phyloP scores from a whole-genome alignment of 371 early-diverging fungal genomes.

The Lichtheimia ornata region DNA sequence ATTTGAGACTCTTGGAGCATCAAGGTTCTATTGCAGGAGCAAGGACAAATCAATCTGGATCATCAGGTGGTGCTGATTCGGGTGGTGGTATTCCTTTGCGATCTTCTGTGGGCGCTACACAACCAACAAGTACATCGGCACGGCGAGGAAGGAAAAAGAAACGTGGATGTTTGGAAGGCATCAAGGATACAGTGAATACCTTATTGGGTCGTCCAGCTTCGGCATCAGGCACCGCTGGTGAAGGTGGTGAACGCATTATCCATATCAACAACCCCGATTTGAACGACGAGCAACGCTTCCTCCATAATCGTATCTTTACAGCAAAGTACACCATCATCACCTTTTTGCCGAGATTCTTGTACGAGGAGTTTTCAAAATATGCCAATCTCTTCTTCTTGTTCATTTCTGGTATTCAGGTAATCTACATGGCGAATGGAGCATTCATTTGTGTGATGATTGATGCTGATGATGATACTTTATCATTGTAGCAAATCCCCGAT shows the following conservation, averaged over 20 bases:
- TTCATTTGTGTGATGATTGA: no score
- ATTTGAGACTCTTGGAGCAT: conserved; percentile 42
- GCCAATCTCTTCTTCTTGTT: conserved; percentile 96
- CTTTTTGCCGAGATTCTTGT: conserved; percentile 93
- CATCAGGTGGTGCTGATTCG: background rate
- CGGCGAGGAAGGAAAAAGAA: conserved; percentile 6
- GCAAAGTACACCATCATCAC: conserved; percentile 88
- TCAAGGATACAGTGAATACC: conserved; percentile 24
- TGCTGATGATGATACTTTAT: background rate
- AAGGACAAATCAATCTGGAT: conserved; percentile 8
- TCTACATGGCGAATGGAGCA: no score
- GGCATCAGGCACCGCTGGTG: conserved; percentile 37
- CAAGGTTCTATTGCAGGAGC: conserved; percentile 45
- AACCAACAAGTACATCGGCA: conserved; percentile 6
- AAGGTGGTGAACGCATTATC: conserved; percentile 71
- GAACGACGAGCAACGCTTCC: conserved; percentile 75
- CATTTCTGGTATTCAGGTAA: conserved; percentile 84
- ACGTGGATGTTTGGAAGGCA: background rate
- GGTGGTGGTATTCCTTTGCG: conserved; percentile 22
- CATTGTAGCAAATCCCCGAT: conserved; percentile 74
- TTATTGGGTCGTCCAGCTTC: conserved; percentile 25
- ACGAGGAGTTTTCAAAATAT: conserved; percentile 93
- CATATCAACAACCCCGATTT: conserved; percentile 80
- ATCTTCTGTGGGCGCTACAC: conserved; percentile 2
- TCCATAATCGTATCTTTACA: conserved; percentile 85